These are phyloP conservation scores for Kregervanrija pseudodelftensis DNA, from an alignment of 805 yeast species.

Conservation along the genomic window DNA sequence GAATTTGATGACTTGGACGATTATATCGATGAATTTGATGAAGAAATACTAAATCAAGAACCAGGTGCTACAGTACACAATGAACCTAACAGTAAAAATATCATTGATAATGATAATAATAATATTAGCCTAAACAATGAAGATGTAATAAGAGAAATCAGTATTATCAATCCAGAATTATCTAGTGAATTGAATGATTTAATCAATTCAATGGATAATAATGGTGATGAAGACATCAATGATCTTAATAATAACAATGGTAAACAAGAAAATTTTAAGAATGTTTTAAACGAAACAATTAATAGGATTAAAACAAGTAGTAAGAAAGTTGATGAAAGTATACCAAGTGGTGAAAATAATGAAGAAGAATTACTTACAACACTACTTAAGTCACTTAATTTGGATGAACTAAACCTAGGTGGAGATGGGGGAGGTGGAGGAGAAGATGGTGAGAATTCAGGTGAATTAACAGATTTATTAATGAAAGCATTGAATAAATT, in stretches of 20 bases:
- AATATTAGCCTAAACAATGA: background rate
- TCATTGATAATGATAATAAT: background rate
- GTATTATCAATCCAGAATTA: constrained; percentile 16
- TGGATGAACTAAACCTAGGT: constrained; percentile 28
- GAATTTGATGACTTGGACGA: constrained; percentile 80
- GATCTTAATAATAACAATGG: constrained; percentile 31
- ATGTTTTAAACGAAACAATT: constrained; percentile 73
- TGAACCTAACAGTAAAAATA: background rate
- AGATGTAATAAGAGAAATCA: background rate
- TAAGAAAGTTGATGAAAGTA: constrained; percentile 55
- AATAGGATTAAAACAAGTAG: constrained; percentile 73
- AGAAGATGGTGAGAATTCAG: constrained; percentile 12
- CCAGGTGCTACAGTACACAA: constrained; percentile 38
- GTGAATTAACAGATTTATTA: constrained; percentile 46
- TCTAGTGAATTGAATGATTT: constrained; percentile 19
- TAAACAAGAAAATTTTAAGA: constrained; percentile 42
- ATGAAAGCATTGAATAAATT: constrained; percentile 74
- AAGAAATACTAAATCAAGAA: constrained; percentile 55
- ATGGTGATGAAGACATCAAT: constrained; percentile 34
- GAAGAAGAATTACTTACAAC: constrained; percentile 50
- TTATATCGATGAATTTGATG: constrained; percentile 77
- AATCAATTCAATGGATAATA: constrained; percentile 3
- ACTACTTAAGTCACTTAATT: constrained; percentile 55
- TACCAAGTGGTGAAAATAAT: constrained; percentile 28
- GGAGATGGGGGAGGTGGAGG: constrained; percentile 3